These are phyloP conservation scores for Amphichorda felina DNA, from an alignment of 2,329 filamentous ascomycete species.

Conservation along the genomic window DNA sequence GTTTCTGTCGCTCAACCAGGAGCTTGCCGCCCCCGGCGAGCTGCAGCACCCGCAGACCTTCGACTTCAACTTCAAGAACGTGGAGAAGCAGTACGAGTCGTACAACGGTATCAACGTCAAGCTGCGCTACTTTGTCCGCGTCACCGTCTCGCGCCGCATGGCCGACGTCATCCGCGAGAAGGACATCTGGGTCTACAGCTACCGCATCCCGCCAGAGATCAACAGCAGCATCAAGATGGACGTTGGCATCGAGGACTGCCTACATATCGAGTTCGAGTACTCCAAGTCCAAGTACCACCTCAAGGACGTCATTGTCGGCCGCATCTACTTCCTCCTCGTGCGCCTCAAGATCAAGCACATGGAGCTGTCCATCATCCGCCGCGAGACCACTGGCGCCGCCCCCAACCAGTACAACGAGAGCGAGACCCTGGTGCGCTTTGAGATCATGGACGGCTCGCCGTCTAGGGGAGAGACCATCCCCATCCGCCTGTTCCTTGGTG, in stretches of 20 bases:
- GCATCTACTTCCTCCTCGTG: constrained; percentile 96
- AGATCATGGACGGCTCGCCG: constrained; percentile 99
- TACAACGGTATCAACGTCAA: constrained; percentile 99
- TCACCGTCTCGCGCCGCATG: constrained; percentile 94
- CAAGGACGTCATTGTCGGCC: constrained; percentile 96
- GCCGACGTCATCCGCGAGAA: constrained; percentile 97
- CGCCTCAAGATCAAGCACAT: constrained; percentile 99
- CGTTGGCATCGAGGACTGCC: constrained; percentile 95
- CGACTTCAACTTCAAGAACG: constrained; percentile 99
- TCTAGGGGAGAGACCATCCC: constrained; percentile 91
- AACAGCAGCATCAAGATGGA: constrained; percentile 99
- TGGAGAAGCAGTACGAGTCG: constrained; percentile 99
- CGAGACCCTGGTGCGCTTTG: constrained; percentile 92
- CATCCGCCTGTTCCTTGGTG: constrained; percentile 90
- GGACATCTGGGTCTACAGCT: constrained; percentile 99
- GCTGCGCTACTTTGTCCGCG: constrained; percentile 93
- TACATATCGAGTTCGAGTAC: constrained; percentile 99
- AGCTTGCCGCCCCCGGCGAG: constrained; percentile 92
- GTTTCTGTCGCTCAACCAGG: constrained; percentile 93
- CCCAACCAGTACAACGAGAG: constrained; percentile 99
- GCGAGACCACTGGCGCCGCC: constrained; percentile 91
- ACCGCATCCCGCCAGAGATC: constrained; percentile 94
- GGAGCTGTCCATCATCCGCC: constrained; percentile 94
- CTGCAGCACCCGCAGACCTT: constrained; percentile 98
- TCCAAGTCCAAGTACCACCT: constrained; percentile 98